Conservation (phyloP, 2,329 filamentous ascomycete genomes). For the Xylaria sp. region DNA sequence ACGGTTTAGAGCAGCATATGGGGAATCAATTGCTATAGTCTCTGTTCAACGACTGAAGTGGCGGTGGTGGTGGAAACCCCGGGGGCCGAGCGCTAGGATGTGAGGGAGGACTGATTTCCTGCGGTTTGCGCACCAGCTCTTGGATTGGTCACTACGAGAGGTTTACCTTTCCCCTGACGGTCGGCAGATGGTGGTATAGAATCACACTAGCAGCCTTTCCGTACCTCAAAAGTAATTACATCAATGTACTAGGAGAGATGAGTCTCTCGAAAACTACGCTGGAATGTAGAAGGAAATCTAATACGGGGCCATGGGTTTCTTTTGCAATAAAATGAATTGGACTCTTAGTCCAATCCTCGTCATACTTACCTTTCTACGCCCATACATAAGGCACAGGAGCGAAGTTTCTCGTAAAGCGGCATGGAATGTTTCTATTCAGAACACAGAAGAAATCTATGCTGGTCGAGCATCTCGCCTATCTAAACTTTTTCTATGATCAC, state of each 20-base stretch:
- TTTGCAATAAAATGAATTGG: conserved; percentile 5
- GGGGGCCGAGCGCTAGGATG: background rate
- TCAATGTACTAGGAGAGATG: background rate
- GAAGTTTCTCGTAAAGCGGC: background rate
- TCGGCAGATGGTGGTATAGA: background rate
- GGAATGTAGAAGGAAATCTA: background rate
- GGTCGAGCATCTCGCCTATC: background rate
- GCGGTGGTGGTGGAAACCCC: background rate
- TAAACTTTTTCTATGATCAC: background rate
- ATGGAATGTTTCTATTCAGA: conserved; percentile 16
- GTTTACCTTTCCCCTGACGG: background rate
- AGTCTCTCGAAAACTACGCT: conserved; percentile 1
- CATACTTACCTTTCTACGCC: background rate
- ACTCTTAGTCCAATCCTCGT: background rate
- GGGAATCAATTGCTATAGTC: background rate
- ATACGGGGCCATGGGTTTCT: background rate
- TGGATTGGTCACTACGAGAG: background rate
- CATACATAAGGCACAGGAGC: background rate
- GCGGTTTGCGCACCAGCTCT: background rate
- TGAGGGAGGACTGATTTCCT: background rate
- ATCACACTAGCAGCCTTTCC: background rate
- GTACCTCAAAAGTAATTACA: background rate
- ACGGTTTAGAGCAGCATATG: background rate
- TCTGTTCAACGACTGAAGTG: background rate
- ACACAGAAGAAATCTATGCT: conserved; percentile 1